These are phyloP conservation scores for Carex cristatella DNA, from an alignment of 176 grass and related monocot species.

Conservation along the genomic window DNA sequence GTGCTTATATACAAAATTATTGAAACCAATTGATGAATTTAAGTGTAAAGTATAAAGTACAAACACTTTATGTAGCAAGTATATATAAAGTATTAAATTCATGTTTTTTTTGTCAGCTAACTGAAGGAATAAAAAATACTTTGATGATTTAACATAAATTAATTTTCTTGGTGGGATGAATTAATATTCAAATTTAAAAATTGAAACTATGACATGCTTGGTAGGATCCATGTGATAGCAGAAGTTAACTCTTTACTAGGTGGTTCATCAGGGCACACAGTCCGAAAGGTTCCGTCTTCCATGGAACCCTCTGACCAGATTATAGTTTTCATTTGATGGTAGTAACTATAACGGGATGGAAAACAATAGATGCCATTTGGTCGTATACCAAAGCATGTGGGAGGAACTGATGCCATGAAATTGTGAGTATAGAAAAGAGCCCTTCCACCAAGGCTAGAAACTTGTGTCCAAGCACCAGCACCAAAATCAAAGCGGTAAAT, in stretches of 20 bases:
- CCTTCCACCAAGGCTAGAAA: slow-evolving; percentile 35
- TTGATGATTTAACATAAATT: too few species aligned
- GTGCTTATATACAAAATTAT: too few species aligned
- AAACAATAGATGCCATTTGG: slow-evolving; percentile 49
- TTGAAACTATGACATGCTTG: neutral
- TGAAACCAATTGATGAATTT: too few species aligned
- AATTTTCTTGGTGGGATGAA: too few species aligned
- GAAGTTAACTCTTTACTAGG: neutral
- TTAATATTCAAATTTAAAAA: neutral
- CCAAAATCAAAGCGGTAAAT: slow-evolving; percentile 41
- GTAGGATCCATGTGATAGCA: neutral
- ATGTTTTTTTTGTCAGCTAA: too few species aligned
- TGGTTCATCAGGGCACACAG: neutral
- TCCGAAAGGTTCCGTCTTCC: neutral
- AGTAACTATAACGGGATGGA: neutral
- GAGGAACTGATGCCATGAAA: slow-evolving; percentile 46
- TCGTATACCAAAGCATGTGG: slow-evolving; percentile 27
- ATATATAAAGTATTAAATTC: too few species aligned
- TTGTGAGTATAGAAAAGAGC: slow-evolving; percentile 45
- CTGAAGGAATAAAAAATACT: too few species aligned
- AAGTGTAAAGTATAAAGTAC: too few species aligned
- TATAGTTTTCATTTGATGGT: neutral
- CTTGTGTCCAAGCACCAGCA: slow-evolving; percentile 34
- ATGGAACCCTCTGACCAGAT: neutral
- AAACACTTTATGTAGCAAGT: too few species aligned